These are phyloP conservation scores for Ogataea trehaloabstinens DNA, from an alignment of 805 yeast species.

Conservation along the genomic window DNA sequence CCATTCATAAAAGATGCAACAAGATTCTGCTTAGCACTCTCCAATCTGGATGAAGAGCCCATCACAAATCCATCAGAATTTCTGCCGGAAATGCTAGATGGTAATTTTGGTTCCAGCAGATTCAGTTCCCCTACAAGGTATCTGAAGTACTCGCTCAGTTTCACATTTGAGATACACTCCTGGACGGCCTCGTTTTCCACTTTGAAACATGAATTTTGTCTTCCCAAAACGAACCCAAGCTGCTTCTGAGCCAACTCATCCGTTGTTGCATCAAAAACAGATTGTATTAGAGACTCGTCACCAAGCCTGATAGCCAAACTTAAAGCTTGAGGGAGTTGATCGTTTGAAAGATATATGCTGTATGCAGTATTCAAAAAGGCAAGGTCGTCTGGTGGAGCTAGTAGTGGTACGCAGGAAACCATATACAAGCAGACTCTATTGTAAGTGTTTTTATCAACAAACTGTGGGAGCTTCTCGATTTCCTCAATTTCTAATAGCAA, in stretches of 20 bases:
- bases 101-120: conserved; percentile 83
- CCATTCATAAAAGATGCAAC: conserved; percentile 95
- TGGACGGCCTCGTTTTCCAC: conserved; percentile 73
- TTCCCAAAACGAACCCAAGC: conserved; percentile 83
- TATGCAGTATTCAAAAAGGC: conserved; percentile 86
- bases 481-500: conserved; percentile 84
- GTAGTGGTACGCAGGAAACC: conserved; percentile 93
- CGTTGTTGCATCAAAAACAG: conserved; percentile 77
- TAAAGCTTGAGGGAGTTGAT: conserved; percentile 85
- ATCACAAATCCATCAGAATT: conserved; percentile 70
- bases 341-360: conserved; percentile 74
- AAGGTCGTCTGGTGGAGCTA: conserved; percentile 92
- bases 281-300: conserved; percentile 69
- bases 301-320: conserved; percentile 87
- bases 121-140: conserved; percentile 86
- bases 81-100: conserved; percentile 91
- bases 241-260: conserved; percentile 82
- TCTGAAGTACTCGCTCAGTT: conserved; percentile 72
- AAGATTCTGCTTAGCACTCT: conserved; percentile 91
- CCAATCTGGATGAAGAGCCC: conserved; percentile 59
- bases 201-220: conserved; percentile 79
- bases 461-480: conserved; percentile 77
- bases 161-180: conserved; percentile 78
- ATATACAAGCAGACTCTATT: conserved; percentile 90
- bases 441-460: conserved; percentile 80